Evolutionary conservation across 257 asterid genomes (phyloP).

Genomic region (Jasminum sambac): DNA sequence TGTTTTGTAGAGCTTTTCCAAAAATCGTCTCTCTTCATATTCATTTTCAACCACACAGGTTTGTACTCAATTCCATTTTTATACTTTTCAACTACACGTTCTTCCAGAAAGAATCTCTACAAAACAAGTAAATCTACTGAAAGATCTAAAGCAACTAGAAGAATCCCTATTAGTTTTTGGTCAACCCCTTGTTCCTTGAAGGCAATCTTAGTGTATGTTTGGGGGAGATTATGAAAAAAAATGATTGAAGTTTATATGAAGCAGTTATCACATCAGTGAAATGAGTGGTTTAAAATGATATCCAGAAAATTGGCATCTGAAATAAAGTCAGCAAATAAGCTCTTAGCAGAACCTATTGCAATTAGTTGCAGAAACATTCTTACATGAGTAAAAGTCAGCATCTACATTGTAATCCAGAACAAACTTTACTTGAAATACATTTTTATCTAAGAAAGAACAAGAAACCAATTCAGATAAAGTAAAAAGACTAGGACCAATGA

Average conservation of each 20-base stretch:
- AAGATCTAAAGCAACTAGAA: not conserved
- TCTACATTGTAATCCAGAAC: slow-evolving; percentile 1
- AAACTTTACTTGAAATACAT: slow-evolving; percentile 4
- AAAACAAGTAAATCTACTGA: no score
- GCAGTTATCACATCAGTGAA: no score
- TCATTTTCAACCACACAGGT: no score
- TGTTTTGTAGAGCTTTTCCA: not conserved
- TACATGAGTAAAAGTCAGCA: slow-evolving; percentile 14
- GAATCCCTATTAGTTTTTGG: not conserved
- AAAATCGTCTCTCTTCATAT: no score
- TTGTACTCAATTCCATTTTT: no score
- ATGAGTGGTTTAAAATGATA: no score
- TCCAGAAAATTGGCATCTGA: no score
- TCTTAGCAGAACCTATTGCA: not conserved
- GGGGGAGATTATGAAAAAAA: no score
- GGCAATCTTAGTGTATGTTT: not conserved
- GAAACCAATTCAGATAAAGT: slow-evolving; percentile 16
- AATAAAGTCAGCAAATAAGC: no score
- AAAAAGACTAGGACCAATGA: not conserved
- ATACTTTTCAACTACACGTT: no score
- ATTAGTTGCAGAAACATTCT: slow-evolving; percentile 10
- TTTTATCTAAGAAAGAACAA: slow-evolving; percentile 22
- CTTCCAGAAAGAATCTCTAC: no score
- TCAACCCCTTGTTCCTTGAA: not conserved
- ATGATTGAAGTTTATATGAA: no score